Conservation (phyloP, 225 moss, liverwort and hornwort species). For the Takakia lepidozioides region DNA sequence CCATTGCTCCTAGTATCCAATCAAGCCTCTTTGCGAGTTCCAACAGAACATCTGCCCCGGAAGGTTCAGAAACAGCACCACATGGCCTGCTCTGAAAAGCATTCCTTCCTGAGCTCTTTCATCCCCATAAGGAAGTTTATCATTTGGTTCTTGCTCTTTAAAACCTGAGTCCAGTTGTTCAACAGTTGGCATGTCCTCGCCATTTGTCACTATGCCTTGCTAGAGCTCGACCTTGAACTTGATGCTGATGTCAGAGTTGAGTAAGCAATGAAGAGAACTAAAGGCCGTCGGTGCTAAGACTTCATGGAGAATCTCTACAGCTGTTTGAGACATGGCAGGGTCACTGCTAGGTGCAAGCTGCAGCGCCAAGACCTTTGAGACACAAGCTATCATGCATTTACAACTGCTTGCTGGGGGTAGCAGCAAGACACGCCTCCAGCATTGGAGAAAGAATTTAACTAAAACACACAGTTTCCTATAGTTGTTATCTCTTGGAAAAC, state of each 20-base stretch:
- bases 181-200: no score
- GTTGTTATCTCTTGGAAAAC: conserved; percentile 20
- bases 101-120: conserved; percentile 37
- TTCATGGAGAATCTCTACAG: conserved; percentile 54
- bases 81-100: no score
- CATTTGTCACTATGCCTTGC: no score
- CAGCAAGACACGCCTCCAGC: conserved; percentile 41
- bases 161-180: no score
- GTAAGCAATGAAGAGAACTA: conserved; percentile 39
- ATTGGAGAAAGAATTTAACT: conserved; percentile 58
- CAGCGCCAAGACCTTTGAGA: conserved; percentile 45
- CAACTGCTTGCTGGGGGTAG: conserved; percentile 53
- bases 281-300: conserved; percentile 45
- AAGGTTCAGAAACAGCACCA: no score
- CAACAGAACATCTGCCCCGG: no score
- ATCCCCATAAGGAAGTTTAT: conserved; percentile 39
- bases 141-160: conserved; percentile 36
- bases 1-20: conserved; percentile 64
- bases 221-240: no score
- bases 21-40: conserved; percentile 45
- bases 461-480: conserved; percentile 54
- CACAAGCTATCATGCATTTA: conserved; percentile 28
- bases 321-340: conserved; percentile 27
- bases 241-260: no score
- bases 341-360: conserved; percentile 40